These are phyloP conservation scores for Leishmania martiniquensis DNA, from an alignment of 208 protist genomes.

Conservation along the genomic window DNA sequence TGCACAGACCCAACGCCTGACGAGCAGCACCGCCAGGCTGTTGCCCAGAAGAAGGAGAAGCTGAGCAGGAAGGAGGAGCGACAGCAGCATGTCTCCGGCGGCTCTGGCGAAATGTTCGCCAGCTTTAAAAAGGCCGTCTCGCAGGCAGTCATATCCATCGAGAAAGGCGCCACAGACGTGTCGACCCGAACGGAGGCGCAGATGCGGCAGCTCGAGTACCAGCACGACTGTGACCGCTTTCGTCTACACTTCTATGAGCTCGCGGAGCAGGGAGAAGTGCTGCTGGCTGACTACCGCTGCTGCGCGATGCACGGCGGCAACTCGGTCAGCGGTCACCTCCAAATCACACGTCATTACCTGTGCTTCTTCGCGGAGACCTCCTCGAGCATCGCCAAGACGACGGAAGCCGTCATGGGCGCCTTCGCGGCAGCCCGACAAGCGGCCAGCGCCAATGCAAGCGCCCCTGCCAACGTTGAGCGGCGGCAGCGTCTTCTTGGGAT, in stretches of 20 bases:
- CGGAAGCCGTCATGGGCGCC: slow-evolving; percentile 35
- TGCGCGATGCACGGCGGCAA: slow-evolving; percentile 57
- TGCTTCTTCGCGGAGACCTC: slow-evolving; percentile 62
- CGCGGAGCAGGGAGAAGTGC: slow-evolving; percentile 50
- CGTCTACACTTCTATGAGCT: slow-evolving; percentile 61
- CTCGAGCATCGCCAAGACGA: slow-evolving; percentile 35
- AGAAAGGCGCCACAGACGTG: slow-evolving; percentile 56
- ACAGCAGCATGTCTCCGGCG: slow-evolving; percentile 18
- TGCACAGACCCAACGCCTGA: slow-evolving; percentile 77
- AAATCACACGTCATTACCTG: slow-evolving; percentile 68
- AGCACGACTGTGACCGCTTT: slow-evolving; percentile 65
- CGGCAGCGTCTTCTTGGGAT: slow-evolving; percentile 32
- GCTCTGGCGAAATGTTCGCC: slow-evolving; percentile 26
- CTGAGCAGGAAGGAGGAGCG: slow-evolving; percentile 36
- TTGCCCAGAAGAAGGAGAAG: slow-evolving; percentile 34
- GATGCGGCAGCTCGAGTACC: slow-evolving; percentile 61
- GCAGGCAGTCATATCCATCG: slow-evolving; percentile 44
- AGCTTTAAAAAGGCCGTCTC: slow-evolving; percentile 35
- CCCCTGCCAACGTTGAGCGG: slow-evolving; percentile 14
- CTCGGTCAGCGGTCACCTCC: slow-evolving; percentile 48
- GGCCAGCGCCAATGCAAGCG: too few relatives aligned
- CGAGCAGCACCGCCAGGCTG: slow-evolving; percentile 51
- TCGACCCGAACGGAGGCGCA: slow-evolving; percentile 50
- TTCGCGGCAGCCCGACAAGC: slow-evolving; percentile 29
- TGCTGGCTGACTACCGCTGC: slow-evolving; percentile 73